phyloP scores from a whole-genome alignment of 2,329 filamentous ascomycete species.

The Cordyceps pruinosa region DNA sequence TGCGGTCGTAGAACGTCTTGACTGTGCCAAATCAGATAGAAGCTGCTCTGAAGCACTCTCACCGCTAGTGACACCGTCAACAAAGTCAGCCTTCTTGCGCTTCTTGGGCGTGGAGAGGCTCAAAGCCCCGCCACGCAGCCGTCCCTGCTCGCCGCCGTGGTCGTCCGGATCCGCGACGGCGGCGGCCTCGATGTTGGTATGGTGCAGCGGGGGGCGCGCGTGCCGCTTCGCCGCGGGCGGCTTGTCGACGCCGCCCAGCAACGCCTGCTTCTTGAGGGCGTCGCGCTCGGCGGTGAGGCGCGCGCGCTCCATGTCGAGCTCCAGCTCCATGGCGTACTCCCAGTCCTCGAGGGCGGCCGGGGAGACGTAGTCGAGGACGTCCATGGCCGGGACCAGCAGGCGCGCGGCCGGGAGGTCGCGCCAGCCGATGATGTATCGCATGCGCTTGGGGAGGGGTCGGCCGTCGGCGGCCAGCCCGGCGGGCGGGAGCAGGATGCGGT shows the following conservation, averaged over 20 bases:
- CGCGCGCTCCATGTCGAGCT: constrained; percentile 33
- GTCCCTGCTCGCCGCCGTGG: constrained; percentile 16
- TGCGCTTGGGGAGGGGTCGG: constrained; percentile 32
- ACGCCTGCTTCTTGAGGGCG: not conserved
- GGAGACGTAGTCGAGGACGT: constrained; percentile 53
- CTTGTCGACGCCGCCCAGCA: not conserved
- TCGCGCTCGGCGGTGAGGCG: constrained; percentile 22
- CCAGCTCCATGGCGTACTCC: constrained; percentile 40
- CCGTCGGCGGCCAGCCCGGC: constrained; percentile 27
- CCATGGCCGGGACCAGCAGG: constrained; percentile 38
- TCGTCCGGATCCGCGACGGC: constrained; percentile 23
- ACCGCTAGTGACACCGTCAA: constrained; percentile 14
- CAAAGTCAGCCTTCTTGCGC: constrained; percentile 16
- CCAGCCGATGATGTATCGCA: constrained; percentile 51
- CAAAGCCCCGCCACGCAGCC: constrained; percentile 26
- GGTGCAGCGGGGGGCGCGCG: not conserved
- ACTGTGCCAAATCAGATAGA: constrained; percentile 6
- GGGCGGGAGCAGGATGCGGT: constrained; percentile 42
- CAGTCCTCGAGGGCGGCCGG: constrained; percentile 49
- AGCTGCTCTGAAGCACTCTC: constrained; percentile 23
- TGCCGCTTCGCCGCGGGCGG: not conserved
- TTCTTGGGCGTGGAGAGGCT: constrained; percentile 32
- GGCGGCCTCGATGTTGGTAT: constrained; percentile 23
- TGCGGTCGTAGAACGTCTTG: not conserved
- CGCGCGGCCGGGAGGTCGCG: constrained; percentile 43